Evolutionary conservation across 1,139 yeast genomes (phyloP), one percentile per base, ranked within the genome.

Genomic region (Taiozyma sp.): DNA sequence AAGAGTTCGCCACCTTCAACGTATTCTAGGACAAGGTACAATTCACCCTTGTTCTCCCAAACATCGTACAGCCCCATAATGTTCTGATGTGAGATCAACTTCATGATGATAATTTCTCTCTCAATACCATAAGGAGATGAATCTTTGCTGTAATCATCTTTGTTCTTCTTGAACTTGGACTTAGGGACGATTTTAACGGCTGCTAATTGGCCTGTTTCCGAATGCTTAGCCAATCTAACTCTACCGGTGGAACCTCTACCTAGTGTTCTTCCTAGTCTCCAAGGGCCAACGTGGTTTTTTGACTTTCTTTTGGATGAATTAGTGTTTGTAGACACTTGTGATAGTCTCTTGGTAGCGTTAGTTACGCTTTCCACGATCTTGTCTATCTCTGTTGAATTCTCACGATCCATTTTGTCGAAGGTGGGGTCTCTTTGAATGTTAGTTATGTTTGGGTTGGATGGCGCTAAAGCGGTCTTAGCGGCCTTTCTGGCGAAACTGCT

Each of bases 111-210:
- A 60, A 93, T 96, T 68, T 93, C 99, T 56, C 99, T 79, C 70
- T 95, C 99, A 49, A 95, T 92, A 24, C 99, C 98, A 63, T 92
- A 90, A 12, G 96, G 96, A 53, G 89, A 75, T 1, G 52, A 29
- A 44, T 50, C 50, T 43, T 54, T 55, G 5, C 49, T 43, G 12
- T 85, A 79, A 40, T 56, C 58, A 43, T 64, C 65, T 24, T 55
- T 41, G 27, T 55, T 54, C 44, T 56, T 55, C 36, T 51, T 48
- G 55, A 88, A 79, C 57, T 83, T 75, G 45, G 91, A 79, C 65
- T 93, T 93, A 42, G 99, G 96, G 14, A 93, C 97, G 57, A 95
- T 91, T 69, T 93, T 93, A 51, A 95, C 96, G 1, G 99, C 99
- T 1, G 99, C 99, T 52, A 90, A 78, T 69, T 90, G 87, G 50